Evolutionary conservation across 2,329 filamentous ascomycete genomes (phyloP).

Genomic region (Pseudogymnoascus sp.): DNA sequence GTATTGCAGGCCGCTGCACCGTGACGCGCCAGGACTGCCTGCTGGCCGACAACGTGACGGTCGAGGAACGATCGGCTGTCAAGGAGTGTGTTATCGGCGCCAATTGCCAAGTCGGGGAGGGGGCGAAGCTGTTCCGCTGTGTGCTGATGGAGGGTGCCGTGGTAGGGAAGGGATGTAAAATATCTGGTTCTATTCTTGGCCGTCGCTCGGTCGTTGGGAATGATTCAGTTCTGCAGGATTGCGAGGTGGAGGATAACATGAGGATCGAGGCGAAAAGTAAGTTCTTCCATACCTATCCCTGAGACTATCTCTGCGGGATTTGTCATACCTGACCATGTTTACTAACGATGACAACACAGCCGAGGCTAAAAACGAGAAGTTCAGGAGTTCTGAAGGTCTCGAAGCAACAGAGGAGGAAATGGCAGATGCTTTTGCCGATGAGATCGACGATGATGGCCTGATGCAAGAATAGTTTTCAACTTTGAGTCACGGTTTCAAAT

Average conservation of each 20-base stretch:
- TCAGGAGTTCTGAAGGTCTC: slow-evolving; percentile 60
- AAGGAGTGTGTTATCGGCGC: slow-evolving; percentile 86
- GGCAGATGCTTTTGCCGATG: slow-evolving; percentile 36
- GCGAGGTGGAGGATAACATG: slow-evolving; percentile 85
- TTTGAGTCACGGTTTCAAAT: neutral
- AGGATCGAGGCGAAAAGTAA: slow-evolving; percentile 72
- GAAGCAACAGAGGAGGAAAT: slow-evolving; percentile 58
- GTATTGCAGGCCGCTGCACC: slow-evolving; percentile 71
- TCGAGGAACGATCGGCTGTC: slow-evolving; percentile 84
- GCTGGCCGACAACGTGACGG: slow-evolving; percentile 78
- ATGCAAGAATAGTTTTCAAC: neutral
- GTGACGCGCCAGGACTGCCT: slow-evolving; percentile 77
- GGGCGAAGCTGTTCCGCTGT: slow-evolving; percentile 81
- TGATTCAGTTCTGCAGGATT: slow-evolving; percentile 71
- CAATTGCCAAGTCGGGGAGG: slow-evolving; percentile 76
- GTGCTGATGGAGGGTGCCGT: slow-evolving; percentile 87
- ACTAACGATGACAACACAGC: slow-evolving; percentile 35
- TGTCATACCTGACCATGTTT: slow-evolving; percentile 11
- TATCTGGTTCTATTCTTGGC: slow-evolving; percentile 83
- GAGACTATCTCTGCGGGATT: neutral
- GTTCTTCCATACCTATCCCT: slow-evolving; percentile 28
- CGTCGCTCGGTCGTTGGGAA: slow-evolving; percentile 76
- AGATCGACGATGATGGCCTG: slow-evolving; percentile 15
- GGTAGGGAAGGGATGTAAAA: slow-evolving; percentile 73
- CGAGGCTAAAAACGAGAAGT: slow-evolving; percentile 59